Evolutionary conservation across 1,284 basidiomycete genomes (phyloP), one percentile per base, ranked within the genome.

Genomic region (Ganoderma resinaceum): DNA sequence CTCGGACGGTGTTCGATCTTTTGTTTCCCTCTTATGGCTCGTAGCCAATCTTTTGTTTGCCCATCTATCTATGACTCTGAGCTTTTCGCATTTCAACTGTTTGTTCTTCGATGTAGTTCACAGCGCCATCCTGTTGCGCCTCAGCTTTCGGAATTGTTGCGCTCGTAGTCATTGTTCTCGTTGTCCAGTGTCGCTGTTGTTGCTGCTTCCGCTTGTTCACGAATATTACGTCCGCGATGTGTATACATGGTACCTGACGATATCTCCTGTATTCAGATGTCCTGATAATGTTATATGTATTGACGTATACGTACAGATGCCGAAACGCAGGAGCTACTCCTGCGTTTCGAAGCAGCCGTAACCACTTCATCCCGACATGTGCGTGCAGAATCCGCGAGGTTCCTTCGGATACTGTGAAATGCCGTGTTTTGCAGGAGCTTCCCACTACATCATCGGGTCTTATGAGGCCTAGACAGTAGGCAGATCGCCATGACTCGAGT

Each of bases 241-340:
- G 37, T 66, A 69, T 72, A 65, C 63, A 61, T 68, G 61, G 35
- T 68, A 70, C 66, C 63, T 69, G 33, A 68, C 62, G 63, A 70
- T 72, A 67, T 72, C 66, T 60, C 63, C 49, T 70, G 70, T 72
- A 67, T 65, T 46, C 59, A 33, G 43, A 66, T 59, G 62, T 53
- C 55, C 43, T 60, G 60, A 62, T 59, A 66, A 66, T 66, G 52
- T 31, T 31, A 65, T 60, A 40, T 60, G 5, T 62, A 16, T 55
- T 14, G 16, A 31, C 18, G 12, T 67, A n/a, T 42, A n/a, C n/a
- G n/a, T n/a, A n/a, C n/a, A n/a, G n/a, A n/a, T n/a, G n/a, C n/a
- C n/a, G n/a, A n/a, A n/a, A n/a, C n/a, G n/a, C n/a, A n/a, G n/a
- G n/a, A n/a, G n/a, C n/a, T n/a, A n/a, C n/a, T n/a, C n/a, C n/a